Conservation (phyloP, 352 stramenopile species). For the Globisporangium apiculatum region DNA sequence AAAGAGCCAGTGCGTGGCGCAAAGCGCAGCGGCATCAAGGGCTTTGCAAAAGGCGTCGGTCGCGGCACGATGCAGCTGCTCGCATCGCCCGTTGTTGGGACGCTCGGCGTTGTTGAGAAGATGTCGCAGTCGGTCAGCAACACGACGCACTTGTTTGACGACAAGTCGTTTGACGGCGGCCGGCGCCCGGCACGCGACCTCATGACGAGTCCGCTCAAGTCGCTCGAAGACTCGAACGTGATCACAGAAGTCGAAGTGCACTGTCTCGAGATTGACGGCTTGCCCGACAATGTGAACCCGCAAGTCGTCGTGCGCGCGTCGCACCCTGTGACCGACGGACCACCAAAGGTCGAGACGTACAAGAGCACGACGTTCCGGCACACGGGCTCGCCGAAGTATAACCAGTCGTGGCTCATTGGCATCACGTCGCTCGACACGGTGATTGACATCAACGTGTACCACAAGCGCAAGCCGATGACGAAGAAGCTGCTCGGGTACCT, state of each 20-base stretch:
- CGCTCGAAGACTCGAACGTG: slow-evolving; percentile 75
- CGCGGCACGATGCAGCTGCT: slow-evolving; percentile 74
- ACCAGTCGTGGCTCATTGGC: slow-evolving; percentile 80
- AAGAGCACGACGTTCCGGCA: slow-evolving; percentile 60
- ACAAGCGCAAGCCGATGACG: slow-evolving; percentile 81
- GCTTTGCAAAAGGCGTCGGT: slow-evolving; percentile 77
- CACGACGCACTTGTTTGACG: slow-evolving; percentile 82
- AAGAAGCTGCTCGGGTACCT: slow-evolving; percentile 74
- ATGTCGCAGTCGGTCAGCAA: slow-evolving; percentile 77
- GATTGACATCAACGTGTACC: slow-evolving; percentile 72
- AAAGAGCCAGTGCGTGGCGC: slow-evolving; percentile 73
- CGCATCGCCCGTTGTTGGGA: slow-evolving; percentile 75
- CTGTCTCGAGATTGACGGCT: slow-evolving; percentile 55
- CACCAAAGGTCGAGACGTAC: slow-evolving; percentile 45
- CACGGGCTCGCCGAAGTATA: slow-evolving; percentile 60
- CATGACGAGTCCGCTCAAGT: slow-evolving; percentile 44
- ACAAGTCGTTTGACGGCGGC: slow-evolving; percentile 69
- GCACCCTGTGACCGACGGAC: slow-evolving; percentile 25
- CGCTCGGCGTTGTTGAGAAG: slow-evolving; percentile 79
- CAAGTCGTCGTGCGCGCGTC: slow-evolving; percentile 67
- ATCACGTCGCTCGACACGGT: slow-evolving; percentile 68
- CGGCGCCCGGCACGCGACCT: slow-evolving; percentile 71
- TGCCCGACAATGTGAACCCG: slow-evolving; percentile 61
- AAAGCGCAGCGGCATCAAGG: slow-evolving; percentile 65
- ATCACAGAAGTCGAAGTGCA: slow-evolving; percentile 83